These are phyloP conservation scores for Lagerstroemia speciosa DNA, from an alignment of 345 rosid genomes.

Conservation along the genomic window DNA sequence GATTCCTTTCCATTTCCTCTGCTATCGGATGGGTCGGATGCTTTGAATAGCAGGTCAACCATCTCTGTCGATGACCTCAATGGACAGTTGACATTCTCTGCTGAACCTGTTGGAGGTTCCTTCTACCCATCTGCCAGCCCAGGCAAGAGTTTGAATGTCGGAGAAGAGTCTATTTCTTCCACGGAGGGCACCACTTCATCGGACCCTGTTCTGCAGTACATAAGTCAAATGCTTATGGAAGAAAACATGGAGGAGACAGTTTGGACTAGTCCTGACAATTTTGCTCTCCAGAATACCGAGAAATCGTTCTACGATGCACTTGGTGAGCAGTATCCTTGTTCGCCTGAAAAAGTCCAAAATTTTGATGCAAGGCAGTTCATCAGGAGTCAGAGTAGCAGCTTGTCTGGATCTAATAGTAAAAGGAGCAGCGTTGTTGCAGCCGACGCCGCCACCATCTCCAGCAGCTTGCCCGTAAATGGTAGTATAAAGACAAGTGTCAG, in stretches of 20 bases:
- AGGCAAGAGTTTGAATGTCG: background rate
- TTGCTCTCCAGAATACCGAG: conserved; percentile 34
- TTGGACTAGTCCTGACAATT: conserved; percentile 26
- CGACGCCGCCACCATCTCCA: too few relatives aligned
- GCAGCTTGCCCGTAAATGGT: conserved; percentile 6
- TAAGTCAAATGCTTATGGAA: conserved; percentile 65
- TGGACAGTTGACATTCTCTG: background rate
- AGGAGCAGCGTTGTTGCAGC: too few relatives aligned
- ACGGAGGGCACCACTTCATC: conserved; percentile 36
- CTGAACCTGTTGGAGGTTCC: background rate
- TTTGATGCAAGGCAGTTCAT: conserved; percentile 11
- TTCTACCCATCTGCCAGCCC: background rate
- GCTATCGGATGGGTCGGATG: background rate
- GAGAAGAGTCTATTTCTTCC: conserved; percentile 15
- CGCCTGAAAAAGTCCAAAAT: conserved; percentile 5
- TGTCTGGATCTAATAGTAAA: conserved; percentile 12
- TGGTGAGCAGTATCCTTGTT: conserved; percentile 18
- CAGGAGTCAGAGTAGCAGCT: conserved; percentile 17
- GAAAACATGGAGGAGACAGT: conserved; percentile 45
- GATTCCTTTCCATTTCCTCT: background rate
- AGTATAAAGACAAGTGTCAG: too few relatives aligned
- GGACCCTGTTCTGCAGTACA: conserved; percentile 47
- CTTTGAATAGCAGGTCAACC: background rate
- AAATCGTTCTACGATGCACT: conserved; percentile 29
- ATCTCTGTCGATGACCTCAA: too few relatives aligned